Base-by-base conservation (phyloP, 2,329 filamentous ascomycete genomes). In the Fusarium brachygibbosum region DNA sequence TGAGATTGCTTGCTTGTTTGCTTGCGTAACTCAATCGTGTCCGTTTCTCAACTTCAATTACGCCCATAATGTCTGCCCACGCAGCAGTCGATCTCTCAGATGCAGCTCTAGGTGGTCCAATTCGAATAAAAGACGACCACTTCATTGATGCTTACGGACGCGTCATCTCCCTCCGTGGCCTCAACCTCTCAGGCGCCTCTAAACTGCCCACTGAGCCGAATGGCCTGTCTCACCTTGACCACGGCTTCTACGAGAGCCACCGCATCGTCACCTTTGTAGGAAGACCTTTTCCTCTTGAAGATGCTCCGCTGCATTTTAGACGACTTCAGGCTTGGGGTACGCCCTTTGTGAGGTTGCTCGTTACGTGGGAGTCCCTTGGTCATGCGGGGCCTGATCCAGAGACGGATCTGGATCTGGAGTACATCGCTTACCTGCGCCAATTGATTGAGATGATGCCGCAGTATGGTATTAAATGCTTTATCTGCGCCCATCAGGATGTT, bases 401-500 rank as follows among this genome's bases (percentile, higher is more conserved):
- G 38, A 45, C 25, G 17, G 74, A 81, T 58, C 65, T 77, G 5
- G 80, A 82, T 58, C 55, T 78, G 9, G 79, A 80, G 57, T 82
- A 82, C 53, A 77, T 82, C 11, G 74, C 65, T 6, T 82, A 81
- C 54, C 70, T 82, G 12, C 74, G 76, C 13, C 65, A 72, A 25
- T 75, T 82, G 19, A 66, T 82, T 6, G 74, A 78, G 32, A 59
- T 80, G 54, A 82, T 82, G 74, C 76, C 79, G 0, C 59, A 67
- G 40, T 80, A 79, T 46, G 80, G 81, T 23, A 73, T 82, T 44
- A 78, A 78, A 57, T 81, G 80, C 66, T 82, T 82, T 59, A 55
- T 82, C n/a, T 82, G 81, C 59, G 80, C 79, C 0, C 80, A 82
- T 23, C 80, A 82, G 63, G 80, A 82, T 42, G 80, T 82, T 13